Percentiles rank a stretch among this genome's conserved stretches.
phyloP scores from a whole-genome alignment of 2,329 filamentous ascomycete genomes.

The Hymenoscyphus fraxineus region DNA sequence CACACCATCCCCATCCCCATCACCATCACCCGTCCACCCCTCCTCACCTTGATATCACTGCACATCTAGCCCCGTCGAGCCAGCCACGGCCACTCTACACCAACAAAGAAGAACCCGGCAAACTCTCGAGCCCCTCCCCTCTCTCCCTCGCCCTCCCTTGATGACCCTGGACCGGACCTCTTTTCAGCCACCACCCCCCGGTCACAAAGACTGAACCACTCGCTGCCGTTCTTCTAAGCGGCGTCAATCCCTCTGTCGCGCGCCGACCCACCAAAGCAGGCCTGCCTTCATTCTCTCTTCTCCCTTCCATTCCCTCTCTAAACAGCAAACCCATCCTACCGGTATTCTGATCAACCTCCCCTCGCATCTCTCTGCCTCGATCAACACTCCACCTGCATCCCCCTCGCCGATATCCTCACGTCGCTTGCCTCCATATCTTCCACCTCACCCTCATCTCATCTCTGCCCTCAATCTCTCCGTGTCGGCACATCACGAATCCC shows the following conservation, averaged over 20 bases:
- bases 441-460: background rate
- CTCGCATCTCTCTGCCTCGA: background rate
- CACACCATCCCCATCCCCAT: no score
- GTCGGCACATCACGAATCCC: background rate
- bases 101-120: background rate
- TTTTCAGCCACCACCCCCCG: background rate
- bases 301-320: background rate
- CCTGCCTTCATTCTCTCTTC: background rate
- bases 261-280: background rate
- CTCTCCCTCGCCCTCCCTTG: background rate
- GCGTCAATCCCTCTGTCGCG: background rate
- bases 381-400: background rate
- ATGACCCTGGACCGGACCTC: background rate
- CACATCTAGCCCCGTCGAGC: no score
- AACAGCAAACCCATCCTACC: background rate
- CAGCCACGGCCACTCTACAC: background rate
- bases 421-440: conserved; percentile 1
- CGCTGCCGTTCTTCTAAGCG: background rate
- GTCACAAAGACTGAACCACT: background rate
- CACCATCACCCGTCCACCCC: no score
- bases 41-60: no score
- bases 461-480: background rate
- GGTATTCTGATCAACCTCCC: background rate
- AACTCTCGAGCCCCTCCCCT: background rate
- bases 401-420: conserved; percentile 8